phyloP scores from a whole-genome alignment of 2,329 filamentous ascomycete genomes.

The Fusarium setosum region DNA sequence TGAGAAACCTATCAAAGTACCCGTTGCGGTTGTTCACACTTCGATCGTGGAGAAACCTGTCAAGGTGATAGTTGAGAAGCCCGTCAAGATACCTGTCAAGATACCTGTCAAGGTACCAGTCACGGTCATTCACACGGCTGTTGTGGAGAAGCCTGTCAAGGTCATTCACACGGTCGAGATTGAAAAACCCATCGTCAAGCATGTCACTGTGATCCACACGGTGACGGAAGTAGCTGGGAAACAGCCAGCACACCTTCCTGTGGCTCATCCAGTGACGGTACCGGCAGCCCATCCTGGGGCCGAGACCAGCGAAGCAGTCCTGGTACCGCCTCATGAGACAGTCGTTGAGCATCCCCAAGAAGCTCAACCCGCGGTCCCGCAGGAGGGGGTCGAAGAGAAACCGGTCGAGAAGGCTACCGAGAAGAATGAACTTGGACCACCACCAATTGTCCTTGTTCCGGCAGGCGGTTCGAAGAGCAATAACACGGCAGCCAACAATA shows the following conservation, averaged over 20 bases:
- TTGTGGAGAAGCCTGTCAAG: conserved; percentile 13
- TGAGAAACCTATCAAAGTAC: not conserved
- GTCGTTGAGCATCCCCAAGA: not conserved
- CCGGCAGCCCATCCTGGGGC: not conserved
- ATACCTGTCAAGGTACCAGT: not conserved
- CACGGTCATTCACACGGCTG: conserved; percentile 9
- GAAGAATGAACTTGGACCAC: no score
- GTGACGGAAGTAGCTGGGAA: conserved; percentile 6
- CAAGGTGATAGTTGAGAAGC: not conserved
- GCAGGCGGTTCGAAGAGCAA: no score
- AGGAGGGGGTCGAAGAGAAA: conserved; percentile 3
- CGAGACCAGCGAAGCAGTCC: not conserved
- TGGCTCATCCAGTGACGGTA: conserved; percentile 10
- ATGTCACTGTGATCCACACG: conserved; percentile 18
- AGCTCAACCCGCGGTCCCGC: not conserved
- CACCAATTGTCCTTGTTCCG: no score
- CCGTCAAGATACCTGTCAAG: not conserved
- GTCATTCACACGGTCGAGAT: conserved; percentile 18
- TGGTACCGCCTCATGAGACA: not conserved
- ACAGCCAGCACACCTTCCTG: conserved; percentile 20
- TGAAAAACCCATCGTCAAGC: conserved; percentile 5
- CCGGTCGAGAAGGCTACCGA: not conserved
- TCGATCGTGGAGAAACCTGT: not conserved
- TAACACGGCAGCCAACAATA: no score
- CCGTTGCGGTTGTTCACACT: not conserved